Evolutionary conservation across 1,139 yeast genomes (phyloP), one percentile per base, ranked within the genome.

Genomic region (Debaryomyces subglobosus): DNA sequence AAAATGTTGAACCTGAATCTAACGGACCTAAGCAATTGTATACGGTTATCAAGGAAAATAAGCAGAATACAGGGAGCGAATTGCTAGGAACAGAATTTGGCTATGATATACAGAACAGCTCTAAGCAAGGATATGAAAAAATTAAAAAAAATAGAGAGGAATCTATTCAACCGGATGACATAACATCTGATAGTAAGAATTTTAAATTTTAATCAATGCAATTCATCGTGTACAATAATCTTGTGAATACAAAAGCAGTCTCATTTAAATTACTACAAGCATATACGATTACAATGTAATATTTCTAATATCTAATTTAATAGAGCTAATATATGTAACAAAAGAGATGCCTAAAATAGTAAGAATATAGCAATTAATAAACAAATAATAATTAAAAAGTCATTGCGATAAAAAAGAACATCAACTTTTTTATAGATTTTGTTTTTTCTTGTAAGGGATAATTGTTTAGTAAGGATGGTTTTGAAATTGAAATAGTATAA

Each of bases 11-110:
- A 42, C 49, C 47, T 38, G 45, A 44, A 33, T 20, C 36, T 8
- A 13, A 38, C 16, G 43, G 27, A 15, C 45, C 49, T 13, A 63
- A 61, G 40, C 45, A 56, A 18, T 56, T 71, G 18, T 71, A 69
- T 47, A 69, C 68, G 2, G 66, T 71, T 3, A 45, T 71, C n/a
- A 59, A 64, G 43, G 74, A 71, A 41, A 57, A 53, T 16, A 53
- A 54, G 5, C 52, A 47, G 2, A 53, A 49, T 2, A 38, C 50
- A 0, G 52, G 53, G 2, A 47, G 48, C 21, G 64, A 66, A 1
- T 46, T 64, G 5, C 46, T 62, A 10, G 49, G 52, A 6, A 47
- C 59, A 1, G 62, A 62, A 5, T 54, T 49, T 9, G 58, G 54
- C 6, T 69, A 68, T 47, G 61, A 61, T 21, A 25, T 67, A n/a